Evolutionary conservation across 257 asterid species (phyloP), one percentile per base, ranked within the genome.

Genomic region (Solanum paucissectum): DNA sequence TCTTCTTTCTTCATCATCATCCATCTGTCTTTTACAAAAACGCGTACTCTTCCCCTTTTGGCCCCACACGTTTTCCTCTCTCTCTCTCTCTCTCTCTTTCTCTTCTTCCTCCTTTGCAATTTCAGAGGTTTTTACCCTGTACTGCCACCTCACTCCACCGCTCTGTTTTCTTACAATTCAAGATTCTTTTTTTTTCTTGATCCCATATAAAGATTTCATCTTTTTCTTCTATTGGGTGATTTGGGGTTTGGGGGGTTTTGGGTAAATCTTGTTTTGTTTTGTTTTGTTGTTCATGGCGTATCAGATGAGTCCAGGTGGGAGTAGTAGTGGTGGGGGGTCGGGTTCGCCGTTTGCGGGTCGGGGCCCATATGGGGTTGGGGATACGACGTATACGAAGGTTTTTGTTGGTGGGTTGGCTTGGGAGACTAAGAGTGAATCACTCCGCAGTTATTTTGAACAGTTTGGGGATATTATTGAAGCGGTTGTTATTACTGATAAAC

Each of bases 401-500:
- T 91, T 91, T 25, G 91, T 91, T 13, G 92, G 93, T 60, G 93
- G 93, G 32, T 71, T 91, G 44, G 93, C 93, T 64, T 91, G 93
- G 93, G 91, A 89, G 38, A 91, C 91, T 0, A 73, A 89, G 86
- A 91, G 90, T 64, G 91, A 91, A 3, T 82, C 90, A 12, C 87
- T 91, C 49, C 89, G 86, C 75, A 58, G 88, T 21, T 89, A 83
- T 75, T 91, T 91, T 83, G 93, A 91, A 73, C 89, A 88, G 84
- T 91, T 89, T 87, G 93, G 93, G 8, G 93, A 91, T 88, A 91
- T 91, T 88, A 72, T 88, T 13, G 93, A 91, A 86, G 93, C 92
- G 29, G 93, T 89, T 87, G 93, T 91, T 23, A 91, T 91, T 76
- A 79, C 73, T 86, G 93, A 91, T 82, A 90, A 87, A 81, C 87